Percentiles rank a stretch among this genome's conserved stretches.
These are phyloP conservation scores for Zymoseptoria brevis DNA, from an alignment of 2,329 filamentous ascomycete species.

Conservation along the genomic window DNA sequence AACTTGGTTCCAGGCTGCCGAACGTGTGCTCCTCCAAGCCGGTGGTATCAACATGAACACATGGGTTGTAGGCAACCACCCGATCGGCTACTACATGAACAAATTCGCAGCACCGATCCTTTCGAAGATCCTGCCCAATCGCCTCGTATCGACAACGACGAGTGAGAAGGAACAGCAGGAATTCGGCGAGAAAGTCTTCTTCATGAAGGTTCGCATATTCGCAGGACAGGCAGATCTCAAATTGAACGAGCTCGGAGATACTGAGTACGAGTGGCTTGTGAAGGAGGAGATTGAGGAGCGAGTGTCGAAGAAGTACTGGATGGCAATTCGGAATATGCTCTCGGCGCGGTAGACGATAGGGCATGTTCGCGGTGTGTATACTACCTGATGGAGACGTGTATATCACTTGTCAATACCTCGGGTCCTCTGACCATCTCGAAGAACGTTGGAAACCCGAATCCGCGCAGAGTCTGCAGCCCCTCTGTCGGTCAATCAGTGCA, in stretches of 20 bases:
- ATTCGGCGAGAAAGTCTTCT: slow-evolving; percentile 78
- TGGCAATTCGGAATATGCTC: slow-evolving; percentile 73
- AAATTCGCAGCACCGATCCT: slow-evolving; percentile 40
- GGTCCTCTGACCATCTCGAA: not conserved
- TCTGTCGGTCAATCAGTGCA: not conserved
- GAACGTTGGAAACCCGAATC: not conserved
- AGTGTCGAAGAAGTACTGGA: slow-evolving; percentile 63
- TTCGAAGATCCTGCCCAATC: slow-evolving; percentile 21
- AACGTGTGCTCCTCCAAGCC: slow-evolving; percentile 66
- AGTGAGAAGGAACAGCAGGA: slow-evolving; percentile 33
- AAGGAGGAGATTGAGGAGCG: slow-evolving; percentile 70
- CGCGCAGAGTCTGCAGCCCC: not conserved
- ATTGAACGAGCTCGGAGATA: slow-evolving; percentile 62
- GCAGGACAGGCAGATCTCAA: slow-evolving; percentile 82
- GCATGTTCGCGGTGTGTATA: not conserved
- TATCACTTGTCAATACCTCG: not conserved
- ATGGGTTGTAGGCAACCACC: slow-evolving; percentile 88
- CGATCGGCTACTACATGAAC: slow-evolving; percentile 68
- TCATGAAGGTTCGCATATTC: slow-evolving; percentile 94
- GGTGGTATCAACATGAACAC: slow-evolving; percentile 97
- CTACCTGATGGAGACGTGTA: not conserved
- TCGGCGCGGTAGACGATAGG: slow-evolving; percentile 53
- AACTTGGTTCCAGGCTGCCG: slow-evolving; percentile 57
- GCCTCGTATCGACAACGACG: slow-evolving; percentile 20
- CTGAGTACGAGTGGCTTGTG: slow-evolving; percentile 86